Evolutionary conservation across 805 yeast species (phyloP).

Genomic region (Wickerhamomyces silvicola): DNA sequence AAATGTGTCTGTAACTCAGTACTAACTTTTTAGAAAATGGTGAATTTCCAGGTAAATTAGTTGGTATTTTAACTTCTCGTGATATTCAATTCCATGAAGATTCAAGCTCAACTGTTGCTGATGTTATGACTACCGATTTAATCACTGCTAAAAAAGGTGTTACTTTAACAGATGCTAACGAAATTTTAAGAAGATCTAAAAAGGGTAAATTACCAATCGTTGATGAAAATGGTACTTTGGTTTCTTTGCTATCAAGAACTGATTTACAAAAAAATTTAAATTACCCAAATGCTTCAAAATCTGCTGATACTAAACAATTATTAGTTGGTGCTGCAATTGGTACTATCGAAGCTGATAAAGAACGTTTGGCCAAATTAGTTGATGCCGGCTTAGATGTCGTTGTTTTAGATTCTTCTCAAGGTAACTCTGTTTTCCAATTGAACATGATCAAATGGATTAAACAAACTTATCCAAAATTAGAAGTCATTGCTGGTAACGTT

Average conservation of each 20-base stretch:
- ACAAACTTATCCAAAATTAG: conserved; percentile 65
- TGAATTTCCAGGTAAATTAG: conserved; percentile 75
- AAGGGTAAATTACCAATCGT: conserved; percentile 97
- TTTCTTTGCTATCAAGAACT: conserved; percentile 87
- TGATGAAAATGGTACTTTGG: conserved; percentile 67
- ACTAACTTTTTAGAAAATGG: conserved; percentile 75
- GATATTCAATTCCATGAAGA: conserved; percentile 93
- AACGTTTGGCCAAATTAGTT: conserved; percentile 75
- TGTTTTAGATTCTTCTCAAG: conserved; percentile 93
- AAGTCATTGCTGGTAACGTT: conserved; percentile 96
- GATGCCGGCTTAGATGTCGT: conserved; percentile 98
- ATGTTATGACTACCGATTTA: conserved; percentile 85
- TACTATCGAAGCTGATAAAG: conserved; percentile 83
- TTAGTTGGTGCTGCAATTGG: conserved; percentile 99
- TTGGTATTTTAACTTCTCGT: conserved; percentile 95
- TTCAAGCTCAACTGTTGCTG: conserved; percentile 51
- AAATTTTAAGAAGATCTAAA: conserved; percentile 83
- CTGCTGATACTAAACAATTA: conserved; percentile 87
- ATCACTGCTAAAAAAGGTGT: conserved; percentile 82
- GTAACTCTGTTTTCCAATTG: conserved; percentile 92
- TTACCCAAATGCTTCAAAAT: conserved; percentile 93
- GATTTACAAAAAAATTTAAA: conserved; percentile 94
- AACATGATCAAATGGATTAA: conserved; percentile 93
- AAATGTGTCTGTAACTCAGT: too few species aligned
- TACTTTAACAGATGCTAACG: conserved; percentile 80